phyloP scores from a whole-genome alignment of 2,329 filamentous ascomycete species.

The Pestalotiopsis sp. region DNA sequence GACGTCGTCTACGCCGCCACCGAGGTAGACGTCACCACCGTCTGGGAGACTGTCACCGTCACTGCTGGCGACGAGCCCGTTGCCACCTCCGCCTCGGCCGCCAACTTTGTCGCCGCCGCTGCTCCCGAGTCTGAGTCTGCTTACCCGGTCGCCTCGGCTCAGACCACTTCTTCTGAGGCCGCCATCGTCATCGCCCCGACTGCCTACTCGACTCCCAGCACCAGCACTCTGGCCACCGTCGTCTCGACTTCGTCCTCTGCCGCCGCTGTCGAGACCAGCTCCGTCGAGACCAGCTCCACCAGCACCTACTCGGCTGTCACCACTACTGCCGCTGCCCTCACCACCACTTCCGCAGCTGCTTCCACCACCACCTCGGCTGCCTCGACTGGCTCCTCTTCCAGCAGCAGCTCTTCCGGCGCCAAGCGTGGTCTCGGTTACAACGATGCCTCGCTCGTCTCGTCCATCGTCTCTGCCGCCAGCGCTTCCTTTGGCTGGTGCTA shows the following conservation, averaged over 20 bases:
- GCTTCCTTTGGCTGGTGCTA: conserved; percentile 33
- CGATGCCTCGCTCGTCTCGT: conserved; percentile 29
- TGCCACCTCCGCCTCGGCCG: not conserved
- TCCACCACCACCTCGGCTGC: conserved; percentile 13
- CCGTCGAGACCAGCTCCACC: conserved; percentile 12
- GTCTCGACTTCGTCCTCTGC: conserved; percentile 20
- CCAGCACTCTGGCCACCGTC: conserved; percentile 27
- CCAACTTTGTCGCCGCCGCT: conserved; percentile 2
- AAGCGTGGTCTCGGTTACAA: conserved; percentile 38
- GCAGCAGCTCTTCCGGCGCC: conserved; percentile 15
- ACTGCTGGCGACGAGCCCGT: conserved; percentile 23
- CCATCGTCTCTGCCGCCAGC: conserved; percentile 21
- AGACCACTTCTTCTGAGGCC: conserved; percentile 15
- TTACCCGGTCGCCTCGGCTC: conserved; percentile 8
- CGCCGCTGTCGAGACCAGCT: conserved; percentile 14
- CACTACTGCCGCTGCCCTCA: not conserved
- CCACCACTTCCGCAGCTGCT: not conserved
- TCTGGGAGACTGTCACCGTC: conserved; percentile 31
- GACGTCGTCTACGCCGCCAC: conserved; percentile 30
- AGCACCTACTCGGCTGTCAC: not conserved
- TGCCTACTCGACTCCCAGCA: conserved; percentile 14
- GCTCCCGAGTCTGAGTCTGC: conserved; percentile 15
- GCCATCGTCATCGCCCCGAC: conserved; percentile 16
- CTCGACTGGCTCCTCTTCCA: conserved; percentile 14
- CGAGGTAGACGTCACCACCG: conserved; percentile 31